These are phyloP conservation scores for Leccinellum albellum DNA, from an alignment of 768 basidiomycete species.

Conservation along the genomic window DNA sequence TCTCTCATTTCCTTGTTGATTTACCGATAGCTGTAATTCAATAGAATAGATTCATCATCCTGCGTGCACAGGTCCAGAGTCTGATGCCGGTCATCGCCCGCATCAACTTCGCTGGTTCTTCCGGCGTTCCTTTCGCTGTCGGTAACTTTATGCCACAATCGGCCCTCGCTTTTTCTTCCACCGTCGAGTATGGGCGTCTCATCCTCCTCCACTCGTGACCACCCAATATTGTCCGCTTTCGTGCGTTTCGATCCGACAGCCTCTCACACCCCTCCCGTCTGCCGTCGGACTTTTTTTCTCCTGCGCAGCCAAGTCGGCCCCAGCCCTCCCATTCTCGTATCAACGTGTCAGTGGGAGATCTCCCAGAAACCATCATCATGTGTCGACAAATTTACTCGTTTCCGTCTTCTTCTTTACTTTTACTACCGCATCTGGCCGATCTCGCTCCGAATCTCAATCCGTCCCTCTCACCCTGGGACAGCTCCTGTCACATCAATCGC, in stretches of 20 bases:
- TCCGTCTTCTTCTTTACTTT: not conserved
- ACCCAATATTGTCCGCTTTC: not conserved
- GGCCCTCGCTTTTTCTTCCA: conserved; percentile 7
- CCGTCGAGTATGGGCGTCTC: conserved; percentile 1
- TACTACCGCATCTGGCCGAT: conserved; percentile 17
- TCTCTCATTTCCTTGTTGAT: conserved; percentile 24
- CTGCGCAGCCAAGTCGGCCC: conserved; percentile 21
- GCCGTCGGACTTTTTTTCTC: conserved; percentile 6
- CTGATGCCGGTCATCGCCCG: conserved; percentile 19
- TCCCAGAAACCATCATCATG: conserved; percentile 12
- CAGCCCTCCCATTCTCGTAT: not conserved
- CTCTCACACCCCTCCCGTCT: conserved; percentile 18
- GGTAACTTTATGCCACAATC: conserved; percentile 27
- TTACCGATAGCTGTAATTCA: conserved; percentile 25
- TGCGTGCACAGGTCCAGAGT: conserved; percentile 8
- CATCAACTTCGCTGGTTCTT: conserved; percentile 24
- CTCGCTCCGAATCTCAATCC: conserved; percentile 13
- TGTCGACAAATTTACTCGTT: conserved; percentile 11
- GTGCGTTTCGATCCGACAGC: conserved; percentile 3
- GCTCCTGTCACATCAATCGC: conserved; percentile 17
- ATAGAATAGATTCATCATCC: conserved; percentile 14
- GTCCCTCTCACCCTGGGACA: conserved; percentile 20
- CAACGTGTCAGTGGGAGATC: conserved; percentile 12
- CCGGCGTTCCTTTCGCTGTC: conserved; percentile 23
- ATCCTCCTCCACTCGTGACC: not conserved